phyloP scores from a whole-genome alignment of 2,329 filamentous ascomycete genomes.

The Paecilomyces niveus region DNA sequence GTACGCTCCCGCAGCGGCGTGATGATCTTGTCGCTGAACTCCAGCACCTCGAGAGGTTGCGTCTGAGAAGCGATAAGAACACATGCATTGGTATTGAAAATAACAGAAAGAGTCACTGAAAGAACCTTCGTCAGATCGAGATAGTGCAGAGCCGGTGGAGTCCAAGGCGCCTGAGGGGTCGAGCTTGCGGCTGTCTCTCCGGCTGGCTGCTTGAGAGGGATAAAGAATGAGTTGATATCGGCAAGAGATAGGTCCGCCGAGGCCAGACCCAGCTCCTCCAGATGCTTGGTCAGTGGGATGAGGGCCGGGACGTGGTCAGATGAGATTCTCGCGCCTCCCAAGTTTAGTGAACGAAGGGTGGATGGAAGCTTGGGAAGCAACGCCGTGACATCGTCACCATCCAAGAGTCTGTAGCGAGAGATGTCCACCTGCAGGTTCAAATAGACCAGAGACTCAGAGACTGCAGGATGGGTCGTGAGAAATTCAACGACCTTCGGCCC shows the following conservation, averaged over 20 bases:
- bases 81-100: conserved; percentile 50
- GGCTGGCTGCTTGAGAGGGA: conserved; percentile 16
- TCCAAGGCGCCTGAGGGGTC: conserved; percentile 34
- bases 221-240: conserved; percentile 60
- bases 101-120: conserved; percentile 47
- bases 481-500: conserved; percentile 64
- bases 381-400: conserved; percentile 55
- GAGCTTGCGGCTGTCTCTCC: conserved; percentile 17
- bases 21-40: conserved; percentile 63
- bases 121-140: conserved; percentile 69
- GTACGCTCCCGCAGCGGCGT: conserved; percentile 57
- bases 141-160: conserved; percentile 60
- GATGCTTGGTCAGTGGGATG: conserved; percentile 58
- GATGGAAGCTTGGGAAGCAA: conserved; percentile 60
- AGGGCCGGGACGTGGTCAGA: conserved; percentile 57
- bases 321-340: conserved; percentile 68
- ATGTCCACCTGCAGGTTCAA: conserved; percentile 68
- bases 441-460: conserved; percentile 56
- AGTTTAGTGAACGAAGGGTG: conserved; percentile 64
- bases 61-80: conserved; percentile 54
- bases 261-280: conserved; percentile 71
- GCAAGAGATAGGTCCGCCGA: conserved; percentile 56
- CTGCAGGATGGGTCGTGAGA: conserved; percentile 62
- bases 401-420: conserved; percentile 64
- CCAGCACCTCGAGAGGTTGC: conserved; percentile 67